Evolutionary conservation across 108 stramenopile species (phyloP), one percentile per base, ranked within the genome.

Genomic region (Nannochloropsis gaditana): DNA sequence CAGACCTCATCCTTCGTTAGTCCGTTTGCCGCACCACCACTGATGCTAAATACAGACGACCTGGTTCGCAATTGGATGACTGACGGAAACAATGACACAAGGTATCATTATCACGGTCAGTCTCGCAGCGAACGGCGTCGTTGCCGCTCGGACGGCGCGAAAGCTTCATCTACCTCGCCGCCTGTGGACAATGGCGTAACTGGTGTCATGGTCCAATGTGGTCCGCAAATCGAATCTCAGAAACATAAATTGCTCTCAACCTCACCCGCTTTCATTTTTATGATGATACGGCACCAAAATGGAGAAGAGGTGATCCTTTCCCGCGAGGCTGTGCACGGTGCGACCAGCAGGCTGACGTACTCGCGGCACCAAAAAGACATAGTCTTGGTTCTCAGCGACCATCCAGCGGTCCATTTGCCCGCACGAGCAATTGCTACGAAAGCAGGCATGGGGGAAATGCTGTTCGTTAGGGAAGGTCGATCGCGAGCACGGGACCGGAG

Each of bases 391-490:
- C n/a, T 73, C 8, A 73, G 59, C 6, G 59, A 73, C n/a, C 59
- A 2, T 5, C n/a, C 2, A 4, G n/a, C n/a, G 59, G 59, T 73
- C 15, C 3, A n/a, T 15, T n/a, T 73, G 59, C 59, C 59, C n/a
- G 59, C 59, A n/a, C 19, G n/a, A 3, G 59, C 59, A 4, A 73
- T 73, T 73, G n/a, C n/a, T 73, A n/a, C 59, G 19, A 73, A 73
- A n/a, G 59, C 59, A n/a, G 59, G 59, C 19, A 73, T 73, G 59
- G 59, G 59, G 19, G 59, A 73, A n/a, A 73, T 73, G 59, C 59
- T 73, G 8, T 73, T n/a, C 8, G 3, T n/a, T n/a, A 2, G 15
- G 59, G 59, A 73, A 4, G 59, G 59, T 73, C 59, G 8, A n/a
- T 73, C 59, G 15, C 59, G 59, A n/a, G 59, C 19, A 3, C 59